These are phyloP conservation scores for Ceratobasidium papillatum DNA, from an alignment of 1,284 basidiomycete species.

Conservation along the genomic window DNA sequence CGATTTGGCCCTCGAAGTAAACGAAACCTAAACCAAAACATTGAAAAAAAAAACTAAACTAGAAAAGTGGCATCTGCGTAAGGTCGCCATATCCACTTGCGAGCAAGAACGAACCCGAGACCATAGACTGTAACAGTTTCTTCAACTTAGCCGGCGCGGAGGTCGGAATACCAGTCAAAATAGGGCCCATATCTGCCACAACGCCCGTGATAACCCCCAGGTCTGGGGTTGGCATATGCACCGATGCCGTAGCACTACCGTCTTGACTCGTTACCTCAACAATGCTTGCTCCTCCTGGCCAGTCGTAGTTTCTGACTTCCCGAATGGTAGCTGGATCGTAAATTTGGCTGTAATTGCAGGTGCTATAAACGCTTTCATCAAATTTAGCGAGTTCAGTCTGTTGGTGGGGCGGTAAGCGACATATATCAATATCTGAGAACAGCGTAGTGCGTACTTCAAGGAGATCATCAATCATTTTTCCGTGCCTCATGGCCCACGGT, in stretches of 20 bases:
- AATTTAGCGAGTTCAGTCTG: conserved; percentile 27
- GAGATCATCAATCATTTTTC: conserved; percentile 41
- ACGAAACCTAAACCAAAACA: not conserved
- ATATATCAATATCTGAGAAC: not conserved
- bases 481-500: conserved; percentile 59
- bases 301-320: conserved; percentile 24
- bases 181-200: conserved; percentile 8
- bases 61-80: conserved; percentile 15
- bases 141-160: conserved; percentile 27
- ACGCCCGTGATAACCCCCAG: not conserved
- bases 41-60: not conserved
- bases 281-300: conserved; percentile 10
- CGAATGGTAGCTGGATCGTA: conserved; percentile 22
- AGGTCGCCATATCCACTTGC: conserved; percentile 33
- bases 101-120: conserved; percentile 25
- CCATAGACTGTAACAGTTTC: conserved; percentile 31
- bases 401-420: not conserved
- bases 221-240: conserved; percentile 25
- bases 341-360: conserved; percentile 15
- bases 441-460: not conserved
- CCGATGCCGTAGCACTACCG: conserved; percentile 3
- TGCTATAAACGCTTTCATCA: conserved; percentile 8
- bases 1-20: no score
- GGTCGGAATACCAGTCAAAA: conserved; percentile 30
- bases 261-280: conserved; percentile 24